Percentiles rank a stretch among this genome's conserved stretches.
phyloP scores from a whole-genome alignment of 2,329 filamentous ascomycete species.

The Colletotrichum sp. region DNA sequence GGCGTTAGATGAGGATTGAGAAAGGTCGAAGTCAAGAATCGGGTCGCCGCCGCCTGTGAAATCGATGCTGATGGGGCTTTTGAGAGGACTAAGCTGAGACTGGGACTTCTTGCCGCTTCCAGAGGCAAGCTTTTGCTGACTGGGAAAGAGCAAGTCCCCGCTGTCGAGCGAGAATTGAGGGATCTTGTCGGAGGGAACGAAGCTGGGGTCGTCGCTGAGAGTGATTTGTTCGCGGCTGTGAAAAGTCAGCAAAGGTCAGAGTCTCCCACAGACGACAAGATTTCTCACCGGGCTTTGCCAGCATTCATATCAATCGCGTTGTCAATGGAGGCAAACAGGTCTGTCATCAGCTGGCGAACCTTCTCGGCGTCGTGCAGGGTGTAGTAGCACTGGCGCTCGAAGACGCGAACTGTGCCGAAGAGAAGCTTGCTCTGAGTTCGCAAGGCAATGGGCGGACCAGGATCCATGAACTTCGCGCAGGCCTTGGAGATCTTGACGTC shows the following conservation, averaged over 20 bases:
- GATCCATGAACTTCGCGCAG: conserved; percentile 85
- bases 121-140: conserved; percentile 35
- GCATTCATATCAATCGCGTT: conserved; percentile 70
- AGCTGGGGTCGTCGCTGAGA: conserved; percentile 82
- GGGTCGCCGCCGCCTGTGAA: conserved; percentile 1
- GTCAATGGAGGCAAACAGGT: conserved; percentile 58
- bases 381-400: conserved; percentile 85
- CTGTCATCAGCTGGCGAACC: conserved; percentile 74
- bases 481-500: conserved; percentile 87
- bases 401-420: conserved; percentile 85
- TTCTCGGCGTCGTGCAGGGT: conserved; percentile 81
- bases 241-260: conserved; percentile 70
- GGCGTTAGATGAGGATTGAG: conserved; percentile 31
- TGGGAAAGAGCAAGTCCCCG: conserved; percentile 34
- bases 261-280: conserved; percentile 14
- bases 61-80: not conserved
- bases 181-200: conserved; percentile 70
- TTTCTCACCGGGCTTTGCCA: conserved; percentile 71
- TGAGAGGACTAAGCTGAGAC: conserved; percentile 50
- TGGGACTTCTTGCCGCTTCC: conserved; percentile 29
- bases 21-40: conserved; percentile 25
- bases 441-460: conserved; percentile 83
- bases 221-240: conserved; percentile 78
- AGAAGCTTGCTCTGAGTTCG: conserved; percentile 89
- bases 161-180: conserved; percentile 58